Evolutionary conservation across 495 filamentous ascomycete species (phyloP).

Genomic region (Recurvomyces mirabilis): DNA sequence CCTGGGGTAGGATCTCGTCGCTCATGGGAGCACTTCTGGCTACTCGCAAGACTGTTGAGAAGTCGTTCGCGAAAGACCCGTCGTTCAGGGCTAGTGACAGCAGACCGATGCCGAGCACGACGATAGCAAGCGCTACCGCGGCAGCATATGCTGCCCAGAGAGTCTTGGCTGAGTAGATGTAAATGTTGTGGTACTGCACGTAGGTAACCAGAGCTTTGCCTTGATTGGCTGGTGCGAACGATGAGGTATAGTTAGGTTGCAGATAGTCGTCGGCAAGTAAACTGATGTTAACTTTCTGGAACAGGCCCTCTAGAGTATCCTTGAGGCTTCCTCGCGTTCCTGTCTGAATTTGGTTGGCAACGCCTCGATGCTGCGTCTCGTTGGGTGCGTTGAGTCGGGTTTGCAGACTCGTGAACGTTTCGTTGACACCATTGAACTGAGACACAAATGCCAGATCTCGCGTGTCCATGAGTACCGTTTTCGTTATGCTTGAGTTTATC

Average conservation of each 20-base stretch:
- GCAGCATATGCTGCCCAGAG: neutral
- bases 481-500: neutral
- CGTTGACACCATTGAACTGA: neutral
- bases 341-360: neutral
- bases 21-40: neutral
- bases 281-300: constrained; percentile 1
- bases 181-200: neutral
- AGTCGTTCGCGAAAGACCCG: neutral
- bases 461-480: neutral
- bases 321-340: neutral
- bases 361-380: neutral
- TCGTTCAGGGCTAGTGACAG: neutral
- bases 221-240: neutral
- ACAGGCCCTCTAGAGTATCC: neutral
- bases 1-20: neutral
- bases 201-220: neutral
- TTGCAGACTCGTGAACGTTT: neutral
- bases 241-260: neutral
- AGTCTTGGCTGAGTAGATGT: neutral
- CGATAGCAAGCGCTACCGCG: neutral
- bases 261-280: neutral
- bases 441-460: neutral
- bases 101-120: neutral
- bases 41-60: neutral
- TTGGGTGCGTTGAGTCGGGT: neutral